Conservation (phyloP, 495 filamentous ascomycete species). For the Penicillium lagena region DNA sequence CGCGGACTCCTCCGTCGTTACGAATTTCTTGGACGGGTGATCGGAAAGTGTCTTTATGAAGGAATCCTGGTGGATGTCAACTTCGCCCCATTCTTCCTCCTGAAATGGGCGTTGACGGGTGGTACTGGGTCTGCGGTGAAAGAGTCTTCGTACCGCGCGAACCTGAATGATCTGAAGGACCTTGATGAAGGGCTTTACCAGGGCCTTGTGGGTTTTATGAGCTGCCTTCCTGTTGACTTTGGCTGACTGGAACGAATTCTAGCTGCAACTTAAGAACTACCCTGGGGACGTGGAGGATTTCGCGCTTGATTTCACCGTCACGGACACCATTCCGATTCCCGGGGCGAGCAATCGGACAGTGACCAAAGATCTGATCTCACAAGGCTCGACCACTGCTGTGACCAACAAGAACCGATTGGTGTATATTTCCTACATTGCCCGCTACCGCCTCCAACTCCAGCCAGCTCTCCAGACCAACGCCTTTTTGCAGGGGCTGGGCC, state of each 20-base stretch:
- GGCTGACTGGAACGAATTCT: neutral
- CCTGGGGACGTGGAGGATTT: constrained; percentile 73
- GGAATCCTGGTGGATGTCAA: constrained; percentile 90
- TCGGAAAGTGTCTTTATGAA: constrained; percentile 98
- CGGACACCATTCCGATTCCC: constrained; percentile 61
- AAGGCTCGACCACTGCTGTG: constrained; percentile 71
- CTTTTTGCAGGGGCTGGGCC: constrained; percentile 76
- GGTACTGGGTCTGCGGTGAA: constrained; percentile 51
- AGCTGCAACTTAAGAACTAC: constrained; percentile 83
- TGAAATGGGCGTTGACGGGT: constrained; percentile 84
- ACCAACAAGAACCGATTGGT: constrained; percentile 86
- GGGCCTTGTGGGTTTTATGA: constrained; percentile 56
- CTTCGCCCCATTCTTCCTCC: constrained; percentile 93
- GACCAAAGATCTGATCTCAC: constrained; percentile 66
- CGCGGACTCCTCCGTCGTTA: constrained; percentile 64
- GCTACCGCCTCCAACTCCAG: constrained; percentile 76
- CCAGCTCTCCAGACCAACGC: constrained; percentile 72
- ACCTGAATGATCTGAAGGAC: constrained; percentile 87
- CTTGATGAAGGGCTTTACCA: constrained; percentile 92
- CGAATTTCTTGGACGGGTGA: constrained; percentile 86
- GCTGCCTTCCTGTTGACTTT: neutral
- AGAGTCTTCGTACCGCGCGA: constrained; percentile 73
- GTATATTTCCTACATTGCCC: constrained; percentile 90
- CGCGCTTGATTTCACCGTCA: constrained; percentile 82
- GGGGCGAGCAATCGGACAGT: constrained; percentile 39